Percentiles rank a stretch among this genome's conserved stretches.
These are phyloP conservation scores for Epichloe coenophiala DNA, from an alignment of 2,329 filamentous ascomycete genomes.

Conservation along the genomic window DNA sequence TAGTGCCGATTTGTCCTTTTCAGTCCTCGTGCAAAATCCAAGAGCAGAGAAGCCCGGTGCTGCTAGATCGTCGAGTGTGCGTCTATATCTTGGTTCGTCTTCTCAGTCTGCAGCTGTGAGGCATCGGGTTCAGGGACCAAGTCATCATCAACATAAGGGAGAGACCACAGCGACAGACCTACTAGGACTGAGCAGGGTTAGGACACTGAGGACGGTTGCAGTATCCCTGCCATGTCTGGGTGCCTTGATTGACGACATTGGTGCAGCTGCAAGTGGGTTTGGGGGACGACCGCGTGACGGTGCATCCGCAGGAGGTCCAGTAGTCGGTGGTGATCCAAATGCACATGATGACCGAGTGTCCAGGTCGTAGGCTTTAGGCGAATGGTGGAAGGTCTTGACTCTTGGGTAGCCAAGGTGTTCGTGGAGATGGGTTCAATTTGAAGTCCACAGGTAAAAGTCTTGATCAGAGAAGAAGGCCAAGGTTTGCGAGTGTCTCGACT, in stretches of 20 bases:
- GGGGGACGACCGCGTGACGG: conserved; percentile 8
- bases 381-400: not conserved
- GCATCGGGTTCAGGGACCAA: not conserved
- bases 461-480: not conserved
- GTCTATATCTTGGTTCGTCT: conserved; percentile 13
- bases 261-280: conserved; percentile 19
- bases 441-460: not conserved
- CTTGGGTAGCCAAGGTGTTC: not conserved
- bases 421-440: not conserved
- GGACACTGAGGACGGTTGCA: conserved; percentile 19
- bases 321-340: conserved; percentile 18
- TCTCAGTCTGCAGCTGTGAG: not conserved
- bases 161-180: not conserved
- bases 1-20: not conserved
- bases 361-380: not conserved
- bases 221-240: conserved; percentile 19
- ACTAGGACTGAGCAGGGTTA: conserved; percentile 12
- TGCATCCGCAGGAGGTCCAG: conserved; percentile 22
- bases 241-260: conserved; percentile 14
- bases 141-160: not conserved
- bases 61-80: conserved; percentile 7
- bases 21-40: not conserved
- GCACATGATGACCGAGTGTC: conserved; percentile 17
- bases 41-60: not conserved
- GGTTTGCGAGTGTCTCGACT: not conserved